A percentile compares a stretch with the other conserved stretches of the same genome.
phyloP scores from a whole-genome alignment of 345 rosid genomes.

The Brassica rapa region DNA sequence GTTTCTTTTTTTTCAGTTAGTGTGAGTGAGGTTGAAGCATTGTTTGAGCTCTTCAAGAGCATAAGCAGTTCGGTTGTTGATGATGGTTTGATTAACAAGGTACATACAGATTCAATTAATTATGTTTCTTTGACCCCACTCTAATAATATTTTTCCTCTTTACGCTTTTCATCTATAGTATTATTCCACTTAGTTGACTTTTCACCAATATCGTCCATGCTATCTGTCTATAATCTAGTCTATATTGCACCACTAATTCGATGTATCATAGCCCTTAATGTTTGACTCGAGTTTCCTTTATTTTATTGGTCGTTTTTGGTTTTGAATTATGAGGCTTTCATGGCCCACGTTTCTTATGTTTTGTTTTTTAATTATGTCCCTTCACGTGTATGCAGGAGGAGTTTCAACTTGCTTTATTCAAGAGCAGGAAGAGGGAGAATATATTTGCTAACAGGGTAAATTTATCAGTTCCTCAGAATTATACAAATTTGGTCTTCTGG shows the following conservation, averaged over 20 bases:
- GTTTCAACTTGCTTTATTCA: slow-evolving; percentile 92
- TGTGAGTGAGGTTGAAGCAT: slow-evolving; percentile 99
- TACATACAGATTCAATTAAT: slow-evolving; percentile 23
- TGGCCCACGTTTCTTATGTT: slow-evolving; percentile 23
- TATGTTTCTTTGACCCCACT: slow-evolving; percentile 15
- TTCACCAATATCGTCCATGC: slow-evolving; percentile 12
- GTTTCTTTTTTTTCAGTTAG: slow-evolving; percentile 63
- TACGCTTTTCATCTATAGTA: slow-evolving; percentile 15
- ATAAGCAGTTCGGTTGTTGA: slow-evolving; percentile 94
- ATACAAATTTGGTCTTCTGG: not conserved
- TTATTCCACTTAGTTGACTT: slow-evolving; percentile 19
- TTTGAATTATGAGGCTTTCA: slow-evolving; percentile 26
- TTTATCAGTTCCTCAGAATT: not conserved
- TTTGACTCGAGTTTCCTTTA: slow-evolving; percentile 21
- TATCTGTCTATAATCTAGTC: slow-evolving; percentile 13
- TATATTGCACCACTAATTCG: slow-evolving; percentile 20
- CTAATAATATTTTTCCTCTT: not conserved
- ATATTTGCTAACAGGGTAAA: slow-evolving; percentile 92
- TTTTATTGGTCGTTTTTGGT: slow-evolving; percentile 19
- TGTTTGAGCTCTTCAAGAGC: slow-evolving; percentile 94
- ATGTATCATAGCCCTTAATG: slow-evolving; percentile 33
- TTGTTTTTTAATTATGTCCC: not conserved
- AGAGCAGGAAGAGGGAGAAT: slow-evolving; percentile 84
- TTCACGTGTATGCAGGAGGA: slow-evolving; percentile 73
- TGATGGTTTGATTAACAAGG: slow-evolving; percentile 97